These are phyloP conservation scores for Fennellomyces sp. DNA, from an alignment of 371 early-diverging fungal species.

Conservation along the genomic window DNA sequence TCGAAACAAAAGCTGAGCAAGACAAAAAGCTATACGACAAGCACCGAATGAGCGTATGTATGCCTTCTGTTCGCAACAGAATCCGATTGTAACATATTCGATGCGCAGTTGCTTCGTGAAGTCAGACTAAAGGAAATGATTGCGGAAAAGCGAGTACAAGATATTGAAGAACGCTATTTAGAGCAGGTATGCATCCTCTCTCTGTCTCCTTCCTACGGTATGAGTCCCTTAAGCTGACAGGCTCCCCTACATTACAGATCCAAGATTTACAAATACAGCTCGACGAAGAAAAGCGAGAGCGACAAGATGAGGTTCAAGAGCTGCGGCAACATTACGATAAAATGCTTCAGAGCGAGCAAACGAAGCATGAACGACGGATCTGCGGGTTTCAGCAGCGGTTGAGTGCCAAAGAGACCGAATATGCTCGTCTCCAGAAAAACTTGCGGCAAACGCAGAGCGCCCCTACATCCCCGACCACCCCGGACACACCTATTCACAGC, in stretches of 20 bases:
- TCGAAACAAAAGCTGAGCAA: slow-evolving; percentile 25
- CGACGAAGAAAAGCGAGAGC: slow-evolving; percentile 17
- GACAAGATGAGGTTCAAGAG: slow-evolving; percentile 19
- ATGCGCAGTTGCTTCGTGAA: slow-evolving; percentile 29
- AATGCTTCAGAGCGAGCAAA: slow-evolving; percentile 27
- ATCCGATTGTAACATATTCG: too few relatives aligned
- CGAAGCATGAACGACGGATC: slow-evolving; percentile 30
- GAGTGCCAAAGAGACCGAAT: slow-evolving; percentile 29
- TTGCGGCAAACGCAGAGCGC: background rate
- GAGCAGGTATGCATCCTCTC: slow-evolving; percentile 14
- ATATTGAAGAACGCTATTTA: slow-evolving; percentile 21
- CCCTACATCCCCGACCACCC: slow-evolving; percentile 2
- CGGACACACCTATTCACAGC: background rate
- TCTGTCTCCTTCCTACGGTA: background rate
- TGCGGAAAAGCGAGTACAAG: slow-evolving; percentile 28
- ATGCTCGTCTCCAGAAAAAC: slow-evolving; percentile 14
- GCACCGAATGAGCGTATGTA: slow-evolving; percentile 32
- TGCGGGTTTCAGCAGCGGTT: slow-evolving; percentile 31
- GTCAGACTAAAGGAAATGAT: slow-evolving; percentile 30
- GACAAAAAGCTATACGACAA: slow-evolving; percentile 29
- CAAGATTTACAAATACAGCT: slow-evolving; percentile 21
- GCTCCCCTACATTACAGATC: slow-evolving; percentile 12
- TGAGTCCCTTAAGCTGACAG: background rate
- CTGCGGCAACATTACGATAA: slow-evolving; percentile 23
- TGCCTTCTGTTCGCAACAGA: too few relatives aligned